Base-by-base conservation (phyloP, 805 yeast genomes). In the Saccharomycopsis amapae region DNA sequence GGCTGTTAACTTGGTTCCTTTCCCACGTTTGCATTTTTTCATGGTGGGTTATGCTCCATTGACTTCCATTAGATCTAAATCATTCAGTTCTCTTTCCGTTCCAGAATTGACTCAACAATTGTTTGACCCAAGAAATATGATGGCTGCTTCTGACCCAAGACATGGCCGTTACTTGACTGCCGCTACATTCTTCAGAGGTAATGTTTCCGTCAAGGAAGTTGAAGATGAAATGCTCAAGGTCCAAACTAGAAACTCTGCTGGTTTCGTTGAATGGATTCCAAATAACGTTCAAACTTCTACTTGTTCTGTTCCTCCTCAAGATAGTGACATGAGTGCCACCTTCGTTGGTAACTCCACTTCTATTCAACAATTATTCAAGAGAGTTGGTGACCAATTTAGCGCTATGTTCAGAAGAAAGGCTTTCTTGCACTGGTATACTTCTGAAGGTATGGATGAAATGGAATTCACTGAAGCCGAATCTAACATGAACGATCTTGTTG, bases 211-310 rank as follows among this genome's bases (percentile, higher is more conserved):
- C 46, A 86, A 85, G 67, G 96, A 88, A 69, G 95, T 88, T 51
- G 96, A 88, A 65, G 96, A 88, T 63, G 94, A 86, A 66, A 85
- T 87, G 88, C 77, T 71, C 64, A 79, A 78, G 63, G 85, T 85
- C 52, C 93, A 86, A 69, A 77, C 81, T 52, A 81, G 83, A 67
- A 83, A 86, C 67, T 73, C 87, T 20, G 78, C 81, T 49, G 80
- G 83, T 64, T 88, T 88, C 59, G 96, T 88, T 44, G 95, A 87
- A 65, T 88, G 96, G 96, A 88, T 88, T 67, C 96, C 96, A 58
- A 85, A 85, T 66, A 88, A 88, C 61, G 94, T 88, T 55, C 96
- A 88, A 71, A 83, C 95, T 31, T 88, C 96, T 40, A 86, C 88
- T 47, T 88, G 96, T 68, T 79, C 89, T 19, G 93, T 86, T 50